Conservation (phyloP, 331 rosid genomes). For the Acacia pycnantha region DNA sequence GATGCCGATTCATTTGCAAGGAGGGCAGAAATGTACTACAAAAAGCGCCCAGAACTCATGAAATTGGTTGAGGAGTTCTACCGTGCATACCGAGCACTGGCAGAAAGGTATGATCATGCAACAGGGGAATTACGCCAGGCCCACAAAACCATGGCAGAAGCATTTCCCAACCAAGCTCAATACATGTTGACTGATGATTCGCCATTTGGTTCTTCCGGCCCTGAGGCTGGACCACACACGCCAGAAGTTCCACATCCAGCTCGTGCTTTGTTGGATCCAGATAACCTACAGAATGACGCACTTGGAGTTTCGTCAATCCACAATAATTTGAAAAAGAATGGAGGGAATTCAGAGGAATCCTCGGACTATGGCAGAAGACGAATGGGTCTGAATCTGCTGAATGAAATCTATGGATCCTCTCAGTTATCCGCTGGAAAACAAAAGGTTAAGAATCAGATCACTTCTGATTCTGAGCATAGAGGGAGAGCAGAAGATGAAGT, state of each 20-base stretch:
- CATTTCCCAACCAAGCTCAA: slow-evolving; percentile 79
- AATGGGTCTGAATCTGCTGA: slow-evolving; percentile 79
- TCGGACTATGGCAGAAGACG: slow-evolving; percentile 41
- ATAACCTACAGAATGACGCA: slow-evolving; percentile 54
- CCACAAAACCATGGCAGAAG: slow-evolving; percentile 88
- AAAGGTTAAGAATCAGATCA: slow-evolving; percentile 38
- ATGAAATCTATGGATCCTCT: slow-evolving; percentile 46
- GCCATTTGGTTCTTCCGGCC: slow-evolving; percentile 52
- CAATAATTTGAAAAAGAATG: slow-evolving; percentile 34
- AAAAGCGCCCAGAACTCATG: slow-evolving; percentile 97
- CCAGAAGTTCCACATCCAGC: slow-evolving; percentile 59
- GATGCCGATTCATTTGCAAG: slow-evolving; percentile 99
- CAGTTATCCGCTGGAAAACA: slow-evolving; percentile 51
- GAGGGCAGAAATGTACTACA: slow-evolving; percentile 99
- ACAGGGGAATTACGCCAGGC: slow-evolving; percentile 92
- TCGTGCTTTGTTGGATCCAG: slow-evolving; percentile 47
- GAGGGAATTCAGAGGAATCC: slow-evolving; percentile 44
- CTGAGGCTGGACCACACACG: slow-evolving; percentile 56
- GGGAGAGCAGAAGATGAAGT: slow-evolving; percentile 61
- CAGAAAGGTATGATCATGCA: slow-evolving; percentile 98
- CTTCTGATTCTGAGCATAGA: slow-evolving; percentile 51
- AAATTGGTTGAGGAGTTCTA: slow-evolving; percentile 96
- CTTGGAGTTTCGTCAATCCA: slow-evolving; percentile 47
- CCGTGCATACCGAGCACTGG: slow-evolving; percentile 98
- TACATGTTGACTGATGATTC: slow-evolving; percentile 60